Evolutionary conservation across 139 green algal species (phyloP).

Genomic region (Auxenochlorella protothecoides): DNA sequence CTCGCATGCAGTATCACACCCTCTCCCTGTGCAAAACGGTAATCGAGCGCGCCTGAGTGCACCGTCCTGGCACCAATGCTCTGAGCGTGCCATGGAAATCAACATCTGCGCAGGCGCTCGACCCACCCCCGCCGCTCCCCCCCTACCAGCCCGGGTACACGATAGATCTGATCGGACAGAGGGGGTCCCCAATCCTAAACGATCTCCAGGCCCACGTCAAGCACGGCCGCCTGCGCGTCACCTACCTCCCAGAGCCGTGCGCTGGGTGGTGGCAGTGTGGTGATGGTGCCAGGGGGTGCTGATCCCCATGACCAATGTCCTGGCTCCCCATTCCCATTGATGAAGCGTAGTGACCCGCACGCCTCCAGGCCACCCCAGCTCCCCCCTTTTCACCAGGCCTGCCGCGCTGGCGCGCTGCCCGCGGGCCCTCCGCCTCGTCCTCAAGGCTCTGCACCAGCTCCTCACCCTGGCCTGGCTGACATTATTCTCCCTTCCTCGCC

Average conservation of each 20-base stretch:
- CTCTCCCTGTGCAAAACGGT: constrained; percentile 61
- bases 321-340: no score
- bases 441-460: constrained; percentile 59
- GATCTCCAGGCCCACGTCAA: constrained; percentile 15
- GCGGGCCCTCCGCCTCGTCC: constrained; percentile 29
- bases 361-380: background rate
- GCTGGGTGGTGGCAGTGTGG: no score
- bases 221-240: background rate
- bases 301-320: no score
- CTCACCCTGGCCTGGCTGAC: constrained; percentile 48
- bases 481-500: constrained; percentile 38
- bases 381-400: constrained; percentile 16
- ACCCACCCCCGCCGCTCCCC: no score
- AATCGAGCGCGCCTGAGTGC: background rate
- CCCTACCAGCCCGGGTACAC: constrained; percentile 15
- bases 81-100: no score
- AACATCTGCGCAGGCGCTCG: no score
- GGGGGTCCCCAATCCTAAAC: constrained; percentile 32
- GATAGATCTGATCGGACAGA: constrained; percentile 56
- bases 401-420: constrained; percentile 32
- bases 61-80: background rate
- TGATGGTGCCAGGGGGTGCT: no score
- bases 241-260: background rate
- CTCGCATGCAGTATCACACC: constrained; percentile 93
- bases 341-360: no score